Base-by-base conservation (phyloP, 2,329 filamentous ascomycete species). In the Alternaria metachromatica region DNA sequence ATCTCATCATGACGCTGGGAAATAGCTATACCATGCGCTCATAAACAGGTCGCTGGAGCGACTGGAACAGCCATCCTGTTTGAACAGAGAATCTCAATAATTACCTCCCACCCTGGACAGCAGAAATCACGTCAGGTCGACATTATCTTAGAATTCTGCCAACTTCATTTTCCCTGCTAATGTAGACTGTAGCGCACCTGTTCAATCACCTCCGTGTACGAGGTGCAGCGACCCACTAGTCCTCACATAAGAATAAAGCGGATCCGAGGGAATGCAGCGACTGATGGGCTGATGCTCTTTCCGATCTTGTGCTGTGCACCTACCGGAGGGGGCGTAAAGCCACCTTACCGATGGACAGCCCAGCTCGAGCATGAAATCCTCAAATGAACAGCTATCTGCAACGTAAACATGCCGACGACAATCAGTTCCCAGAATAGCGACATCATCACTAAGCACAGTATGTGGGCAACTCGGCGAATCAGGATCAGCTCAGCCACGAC, bases 401-500 rank as follows among this genome's bases (percentile, higher is more conserved):
- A 33, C 4, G 18, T 11, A 20, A 4, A 5, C 13, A 12, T 20
- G 8, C 28, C 49, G 18, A 51, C 20, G 18, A 5, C 7, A 21
- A 37, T 3, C 18, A 23, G n/a, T 21, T 15, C 28, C 51, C 21
- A 51, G 45, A 56, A 61, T 61, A 61, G 44, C 15, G 11, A 18
- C 15, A 21, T 18, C 25, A 30, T 56, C 54, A 46, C 11, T 56
- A 44, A 56, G 54, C 54, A 56, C 20, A 23, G 12, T 37, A 18
- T 45, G 54, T 46, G 37, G 20, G 15, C 21, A 10, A 21, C 25
- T 56, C 41, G 41, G 23, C 59, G 48, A 62, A 65, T 65, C 63
- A 65, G 50, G 50, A 41, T 21, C 55, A 25, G 28, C 53, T 45
- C 45, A 64, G 67, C 67, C 65, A 70, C 64, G 26, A 28, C 20